phyloP scores from a whole-genome alignment of 2,329 filamentous ascomycete genomes.

The Myriosclerotinia duriaeana region DNA sequence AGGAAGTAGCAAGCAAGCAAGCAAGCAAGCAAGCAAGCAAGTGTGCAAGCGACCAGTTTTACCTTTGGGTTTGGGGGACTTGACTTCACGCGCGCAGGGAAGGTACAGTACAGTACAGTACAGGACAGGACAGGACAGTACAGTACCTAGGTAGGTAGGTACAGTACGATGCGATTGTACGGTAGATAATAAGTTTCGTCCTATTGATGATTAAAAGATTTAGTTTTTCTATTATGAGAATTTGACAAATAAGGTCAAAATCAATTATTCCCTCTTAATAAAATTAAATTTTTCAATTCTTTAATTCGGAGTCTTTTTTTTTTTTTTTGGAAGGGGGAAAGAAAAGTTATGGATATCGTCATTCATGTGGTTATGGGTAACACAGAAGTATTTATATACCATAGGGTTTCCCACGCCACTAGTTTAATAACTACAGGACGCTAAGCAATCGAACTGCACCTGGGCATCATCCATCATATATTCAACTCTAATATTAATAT shows the following conservation, averaged over 20 bases:
- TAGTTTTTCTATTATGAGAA: background rate
- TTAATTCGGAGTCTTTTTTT: too few species aligned
- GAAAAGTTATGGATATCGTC: background rate
- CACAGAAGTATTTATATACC: background rate
- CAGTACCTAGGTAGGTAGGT: too few species aligned
- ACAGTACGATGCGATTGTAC: too few species aligned
- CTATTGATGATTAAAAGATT: background rate
- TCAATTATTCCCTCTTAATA: background rate
- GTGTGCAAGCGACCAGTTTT: constrained; percentile 14
- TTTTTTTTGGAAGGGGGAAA: too few species aligned
- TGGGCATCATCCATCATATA: too few species aligned
- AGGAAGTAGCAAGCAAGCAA: background rate
- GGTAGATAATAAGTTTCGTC: too few species aligned
- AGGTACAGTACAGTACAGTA: background rate
- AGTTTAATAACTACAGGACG: background rate
- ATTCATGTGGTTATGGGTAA: background rate
- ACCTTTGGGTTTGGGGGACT: constrained; percentile 10
- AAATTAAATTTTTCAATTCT: background rate
- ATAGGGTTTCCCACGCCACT: background rate
- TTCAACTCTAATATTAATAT: too few species aligned
- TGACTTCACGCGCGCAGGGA: constrained; percentile 21
- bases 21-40: constrained; percentile 1
- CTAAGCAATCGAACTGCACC: background rate
- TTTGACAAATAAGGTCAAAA: background rate
- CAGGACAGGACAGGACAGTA: background rate